Evolutionary conservation across 495 filamentous ascomycete genomes (phyloP), one percentile per base, ranked within the genome.

Genomic region (Penicillium coprophilum): DNA sequence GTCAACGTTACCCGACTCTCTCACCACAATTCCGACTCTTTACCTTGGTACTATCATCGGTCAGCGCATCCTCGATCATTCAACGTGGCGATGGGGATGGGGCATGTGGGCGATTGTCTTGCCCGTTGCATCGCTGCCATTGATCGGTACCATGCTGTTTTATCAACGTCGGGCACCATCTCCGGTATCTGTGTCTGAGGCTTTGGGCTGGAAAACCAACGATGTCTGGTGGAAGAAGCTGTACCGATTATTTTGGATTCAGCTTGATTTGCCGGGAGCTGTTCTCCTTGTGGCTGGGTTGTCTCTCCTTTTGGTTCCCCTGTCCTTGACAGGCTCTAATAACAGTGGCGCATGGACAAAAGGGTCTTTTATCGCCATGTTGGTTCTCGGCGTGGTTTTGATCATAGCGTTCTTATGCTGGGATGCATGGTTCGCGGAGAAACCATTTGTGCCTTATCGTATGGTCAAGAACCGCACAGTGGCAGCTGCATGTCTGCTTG

Each of bases 361-460:
- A 53, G 81, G 60, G n/a, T 79, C 80, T 10, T 83, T 90, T 57
- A 85, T 90, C 44, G 77, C 80, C 7, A 77, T 91, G n/a, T 77
- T 90, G 31, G 76, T 86, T 20, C 60, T 87, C 4, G 65, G 65
- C n/a, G 84, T 85, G 50, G 81, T 71, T 12, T 67, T 92, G 10
- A 71, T 92, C 7, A 70, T 81, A 30, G 46, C 73, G 53, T 62
- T 65, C 38, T 89, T 92, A 57, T 64, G 78, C 19, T 74, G 65
- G 34, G 74, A 94, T 63, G 66, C 87, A 47, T 74, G 80, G 71
- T 79, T 80, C 63, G 83, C 83, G 1, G 80, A 89, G 27, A 84
- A 79, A 11, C 90, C 91, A 5, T 90, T 89, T 3, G 74, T 94
- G 3, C 89, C 88, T 9, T 79, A 81, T 7, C 80, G 82, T 34